Evolutionary conservation across 1,284 basidiomycete species (phyloP).

Genomic region (Boletus mariae): DNA sequence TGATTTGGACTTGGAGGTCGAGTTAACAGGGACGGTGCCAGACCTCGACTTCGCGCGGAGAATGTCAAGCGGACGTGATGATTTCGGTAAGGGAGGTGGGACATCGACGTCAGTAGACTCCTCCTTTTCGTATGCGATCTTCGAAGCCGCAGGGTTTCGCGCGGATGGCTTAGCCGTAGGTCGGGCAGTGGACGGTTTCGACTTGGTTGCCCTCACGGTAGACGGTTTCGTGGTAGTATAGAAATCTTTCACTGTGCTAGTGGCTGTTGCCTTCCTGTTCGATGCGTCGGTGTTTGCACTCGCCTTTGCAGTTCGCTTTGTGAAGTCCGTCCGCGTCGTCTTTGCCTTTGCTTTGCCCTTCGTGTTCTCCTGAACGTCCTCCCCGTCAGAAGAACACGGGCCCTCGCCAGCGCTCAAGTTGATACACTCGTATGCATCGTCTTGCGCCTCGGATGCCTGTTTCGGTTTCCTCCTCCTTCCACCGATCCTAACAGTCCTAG

Average conservation of each 20-base stretch:
- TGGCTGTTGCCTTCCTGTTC: neutral
- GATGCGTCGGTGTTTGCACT: neutral
- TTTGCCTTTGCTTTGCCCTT: slow-evolving; percentile 13
- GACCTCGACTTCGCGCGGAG: slow-evolving; percentile 21
- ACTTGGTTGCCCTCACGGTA: slow-evolving; percentile 2
- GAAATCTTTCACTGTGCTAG: slow-evolving; percentile 15
- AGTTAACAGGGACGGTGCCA: neutral
- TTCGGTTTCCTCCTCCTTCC: slow-evolving; percentile 22
- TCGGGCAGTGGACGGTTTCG: slow-evolving; percentile 5
- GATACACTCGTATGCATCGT: slow-evolving; percentile 30
- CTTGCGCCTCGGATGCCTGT: slow-evolving; percentile 25
- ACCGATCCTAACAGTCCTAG: slow-evolving; percentile 5
- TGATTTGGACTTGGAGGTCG: neutral
- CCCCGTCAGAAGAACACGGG: slow-evolving; percentile 20
- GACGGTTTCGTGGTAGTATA: slow-evolving; percentile 16
- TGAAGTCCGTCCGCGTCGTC: neutral
- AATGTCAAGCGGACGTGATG: slow-evolving; percentile 27
- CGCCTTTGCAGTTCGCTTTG: slow-evolving; percentile 1
- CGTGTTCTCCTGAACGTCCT: neutral
- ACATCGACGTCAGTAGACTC: slow-evolving; percentile 5
- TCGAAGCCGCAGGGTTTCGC: neutral
- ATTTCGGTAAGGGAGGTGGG: slow-evolving; percentile 13
- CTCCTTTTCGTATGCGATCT: slow-evolving; percentile 6
- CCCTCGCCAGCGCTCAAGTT: slow-evolving; percentile 28
- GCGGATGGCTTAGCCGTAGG: slow-evolving; percentile 1